These are phyloP conservation scores for Botrytis pseudocinerea DNA, from an alignment of 2,329 filamentous ascomycete species.

Conservation along the genomic window DNA sequence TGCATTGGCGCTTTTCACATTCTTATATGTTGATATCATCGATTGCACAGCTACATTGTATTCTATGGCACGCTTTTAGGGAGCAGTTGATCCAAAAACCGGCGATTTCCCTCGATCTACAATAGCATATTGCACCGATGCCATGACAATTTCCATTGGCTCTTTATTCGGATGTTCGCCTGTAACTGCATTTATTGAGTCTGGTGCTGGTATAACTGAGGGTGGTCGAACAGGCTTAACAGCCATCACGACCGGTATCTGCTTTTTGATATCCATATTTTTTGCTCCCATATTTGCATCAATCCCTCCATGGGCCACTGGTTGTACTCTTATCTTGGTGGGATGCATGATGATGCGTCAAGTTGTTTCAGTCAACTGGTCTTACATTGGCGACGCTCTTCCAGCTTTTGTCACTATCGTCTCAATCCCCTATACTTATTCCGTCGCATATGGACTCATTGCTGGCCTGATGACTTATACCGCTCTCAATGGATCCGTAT, in stretches of 20 bases:
- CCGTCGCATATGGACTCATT: conserved; percentile 75
- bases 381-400: conserved; percentile 72
- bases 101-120: conserved; percentile 87
- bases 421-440: conserved; percentile 78
- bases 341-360: conserved; percentile 78
- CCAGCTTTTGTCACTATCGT: conserved; percentile 75
- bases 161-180: conserved; percentile 69
- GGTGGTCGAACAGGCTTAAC: conserved; percentile 73
- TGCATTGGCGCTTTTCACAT: conserved; percentile 70
- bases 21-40: conserved; percentile 78
- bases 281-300: conserved; percentile 76
- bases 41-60: conserved; percentile 77
- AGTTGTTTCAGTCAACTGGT: conserved; percentile 74
- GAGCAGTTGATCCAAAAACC: conserved; percentile 61
- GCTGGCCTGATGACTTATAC: conserved; percentile 59
- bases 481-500: conserved; percentile 55
- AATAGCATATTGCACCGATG: conserved; percentile 73
- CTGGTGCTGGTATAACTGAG: conserved; percentile 73
- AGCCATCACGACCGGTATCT: conserved; percentile 66
- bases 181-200: conserved; percentile 74
- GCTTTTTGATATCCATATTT: conserved; percentile 71
- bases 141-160: conserved; percentile 69
- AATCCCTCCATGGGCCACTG: conserved; percentile 76
- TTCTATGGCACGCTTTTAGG: conserved; percentile 77
- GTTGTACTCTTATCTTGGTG: conserved; percentile 70